Evolutionary conservation across 2,329 filamentous ascomycete species (phyloP).

Genomic region (Clonostachys byssicola): DNA sequence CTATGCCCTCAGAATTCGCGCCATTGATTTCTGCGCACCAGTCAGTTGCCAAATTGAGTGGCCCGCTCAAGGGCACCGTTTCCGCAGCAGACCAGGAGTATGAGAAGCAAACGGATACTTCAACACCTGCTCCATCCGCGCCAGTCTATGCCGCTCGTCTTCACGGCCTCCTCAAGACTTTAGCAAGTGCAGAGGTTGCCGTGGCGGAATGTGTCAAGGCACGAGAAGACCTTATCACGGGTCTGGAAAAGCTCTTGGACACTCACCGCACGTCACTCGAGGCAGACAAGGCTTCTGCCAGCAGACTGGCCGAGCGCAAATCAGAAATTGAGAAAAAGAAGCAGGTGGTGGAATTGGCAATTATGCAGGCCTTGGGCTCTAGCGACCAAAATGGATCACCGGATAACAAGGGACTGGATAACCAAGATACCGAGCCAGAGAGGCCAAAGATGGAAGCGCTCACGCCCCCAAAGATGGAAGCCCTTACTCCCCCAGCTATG

Average conservation of each 20-base stretch:
- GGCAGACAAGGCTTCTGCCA: slow-evolving; percentile 63
- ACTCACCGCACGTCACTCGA: slow-evolving; percentile 66
- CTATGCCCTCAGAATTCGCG: slow-evolving; percentile 72
- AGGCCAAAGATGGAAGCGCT: slow-evolving; percentile 67
- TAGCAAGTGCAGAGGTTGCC: slow-evolving; percentile 84
- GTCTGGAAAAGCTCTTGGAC: slow-evolving; percentile 77
- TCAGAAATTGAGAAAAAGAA: slow-evolving; percentile 76
- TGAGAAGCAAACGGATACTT: slow-evolving; percentile 73
- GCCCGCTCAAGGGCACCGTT: slow-evolving; percentile 62
- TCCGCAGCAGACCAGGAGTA: slow-evolving; percentile 77
- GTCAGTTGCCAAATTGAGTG: slow-evolving; percentile 66
- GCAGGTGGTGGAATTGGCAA: slow-evolving; percentile 83
- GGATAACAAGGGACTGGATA: slow-evolving; percentile 33
- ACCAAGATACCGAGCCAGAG: slow-evolving; percentile 54
- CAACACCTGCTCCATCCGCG: slow-evolving; percentile 66
- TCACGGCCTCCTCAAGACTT: slow-evolving; percentile 81
- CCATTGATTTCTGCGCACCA: slow-evolving; percentile 72
- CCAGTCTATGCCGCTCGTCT: slow-evolving; percentile 90
- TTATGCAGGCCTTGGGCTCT: slow-evolving; percentile 76
- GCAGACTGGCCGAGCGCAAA: slow-evolving; percentile 42
- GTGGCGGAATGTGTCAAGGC: slow-evolving; percentile 88
- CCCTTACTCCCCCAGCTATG: slow-evolving; percentile 8
- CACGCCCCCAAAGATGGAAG: slow-evolving; percentile 49
- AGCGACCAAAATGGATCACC: slow-evolving; percentile 45
- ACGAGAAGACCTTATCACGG: slow-evolving; percentile 70